Evolutionary conservation across 768 basidiomycete species (phyloP).

Genomic region (Porphyrellus cyaneotinctus): DNA sequence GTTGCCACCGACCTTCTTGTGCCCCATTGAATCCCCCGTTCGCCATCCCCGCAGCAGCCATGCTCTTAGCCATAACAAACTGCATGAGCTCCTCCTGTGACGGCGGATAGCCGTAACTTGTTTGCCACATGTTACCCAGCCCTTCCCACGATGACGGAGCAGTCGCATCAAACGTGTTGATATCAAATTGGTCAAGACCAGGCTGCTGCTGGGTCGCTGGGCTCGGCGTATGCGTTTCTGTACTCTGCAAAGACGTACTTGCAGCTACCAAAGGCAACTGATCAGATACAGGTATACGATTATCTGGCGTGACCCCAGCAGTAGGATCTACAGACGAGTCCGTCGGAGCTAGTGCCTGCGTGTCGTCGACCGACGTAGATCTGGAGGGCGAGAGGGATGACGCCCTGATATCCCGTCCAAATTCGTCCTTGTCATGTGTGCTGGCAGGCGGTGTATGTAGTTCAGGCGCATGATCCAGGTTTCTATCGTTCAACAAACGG

Average conservation of each 20-base stretch:
- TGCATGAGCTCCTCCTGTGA: conserved; percentile 75
- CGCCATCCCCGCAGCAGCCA: conserved; percentile 16
- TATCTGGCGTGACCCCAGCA: conserved; percentile 43
- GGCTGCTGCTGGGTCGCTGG: conserved; percentile 39
- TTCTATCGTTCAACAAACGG: conserved; percentile 36
- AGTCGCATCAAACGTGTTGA: conserved; percentile 68
- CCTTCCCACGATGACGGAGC: conserved; percentile 74
- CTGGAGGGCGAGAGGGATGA: conserved; percentile 39
- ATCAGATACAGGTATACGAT: conserved; percentile 43
- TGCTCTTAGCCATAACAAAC: conserved; percentile 50
- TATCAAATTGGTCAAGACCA: conserved; percentile 68
- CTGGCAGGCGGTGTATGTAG: conserved; percentile 23
- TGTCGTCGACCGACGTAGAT: conserved; percentile 24
- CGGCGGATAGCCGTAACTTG: conserved; percentile 62
- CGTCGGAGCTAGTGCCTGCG: conserved; percentile 29
- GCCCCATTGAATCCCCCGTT: conserved; percentile 14
- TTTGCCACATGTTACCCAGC: conserved; percentile 74
- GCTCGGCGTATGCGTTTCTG: conserved; percentile 27
- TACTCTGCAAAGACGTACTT: conserved; percentile 52
- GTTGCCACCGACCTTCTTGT: conserved; percentile 25
- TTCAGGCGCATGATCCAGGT: conserved; percentile 27
- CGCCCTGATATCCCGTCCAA: conserved; percentile 75
- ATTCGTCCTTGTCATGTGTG: conserved; percentile 69
- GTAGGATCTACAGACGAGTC: conserved; percentile 40
- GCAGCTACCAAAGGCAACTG: conserved; percentile 45